phyloP scores from a whole-genome alignment of 176 grass and related monocot genomes.

The Bolboschoenus planiculmis region DNA sequence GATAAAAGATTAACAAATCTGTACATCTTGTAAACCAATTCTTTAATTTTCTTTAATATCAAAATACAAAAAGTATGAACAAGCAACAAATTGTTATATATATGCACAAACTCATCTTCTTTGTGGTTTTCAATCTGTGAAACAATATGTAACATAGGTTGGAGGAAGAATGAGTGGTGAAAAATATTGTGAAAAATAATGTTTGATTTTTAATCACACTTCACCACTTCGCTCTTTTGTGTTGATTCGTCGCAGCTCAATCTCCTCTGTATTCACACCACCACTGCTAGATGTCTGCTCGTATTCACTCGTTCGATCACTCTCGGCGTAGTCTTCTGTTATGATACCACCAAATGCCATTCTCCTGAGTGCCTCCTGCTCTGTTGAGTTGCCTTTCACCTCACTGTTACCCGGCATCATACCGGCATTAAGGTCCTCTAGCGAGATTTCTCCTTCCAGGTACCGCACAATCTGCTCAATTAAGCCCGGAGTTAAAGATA shows the following conservation, averaged over 20 bases:
- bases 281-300: conserved; percentile 31
- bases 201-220: not conserved
- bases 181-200: not conserved
- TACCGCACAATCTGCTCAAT: conserved; percentile 56
- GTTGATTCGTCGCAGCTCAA: conserved; percentile 1
- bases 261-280: conserved; percentile 34
- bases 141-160: not conserved
- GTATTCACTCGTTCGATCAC: conserved; percentile 54
- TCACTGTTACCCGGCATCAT: conserved; percentile 55
- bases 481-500: not conserved
- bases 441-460: conserved; percentile 79
- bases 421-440: conserved; percentile 70
- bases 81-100: not conserved
- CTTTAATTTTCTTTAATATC: not conserved
- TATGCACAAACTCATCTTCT: conserved; percentile 13
- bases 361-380: conserved; percentile 35
- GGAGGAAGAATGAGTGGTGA: not conserved
- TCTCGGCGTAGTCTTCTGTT: conserved; percentile 50
- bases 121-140: conserved; percentile 25
- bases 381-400: conserved; percentile 30
- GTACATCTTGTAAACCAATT: not conserved
- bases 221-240: not conserved
- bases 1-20: conserved; percentile 7
- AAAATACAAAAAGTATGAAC: not conserved
- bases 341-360: conserved; percentile 64